Evolutionary conservation across 768 basidiomycete genomes (phyloP), one percentile per base, ranked within the genome.

Genomic region (Xerocomus potaroensis): DNA sequence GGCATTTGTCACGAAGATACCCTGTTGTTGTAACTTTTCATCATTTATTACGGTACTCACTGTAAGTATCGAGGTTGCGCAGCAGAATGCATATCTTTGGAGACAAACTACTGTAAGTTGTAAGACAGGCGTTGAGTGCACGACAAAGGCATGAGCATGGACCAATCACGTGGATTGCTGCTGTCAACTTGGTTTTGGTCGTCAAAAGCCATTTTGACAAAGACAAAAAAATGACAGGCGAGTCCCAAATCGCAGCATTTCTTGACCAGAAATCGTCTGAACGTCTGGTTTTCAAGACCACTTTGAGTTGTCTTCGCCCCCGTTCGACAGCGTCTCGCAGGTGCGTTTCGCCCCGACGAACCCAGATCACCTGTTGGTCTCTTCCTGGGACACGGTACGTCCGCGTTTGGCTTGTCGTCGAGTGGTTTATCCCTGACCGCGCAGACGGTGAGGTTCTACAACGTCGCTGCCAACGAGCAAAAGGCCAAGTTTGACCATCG

Each of bases 401-500:
- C 70, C 4, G 22, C 45, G 14, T 14, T n/a, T n/a, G n/a, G n/a
- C n/a, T n/a, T n/a, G n/a, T n/a, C n/a, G n/a, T n/a, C n/a, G n/a
- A n/a, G n/a, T n/a, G n/a, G n/a, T n/a, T n/a, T n/a, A n/a, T n/a
- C n/a, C n/a, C n/a, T n/a, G n/a, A n/a, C n/a, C n/a, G n/a, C n/a
- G n/a, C n/a, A 88, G 89, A 71, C 79, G 61, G 62, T 87, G 61
- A 53, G 83, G 59, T 59, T 80, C 56, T 72, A 84, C 70, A 67
- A 81, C 55, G 54, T 81, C 57, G 53, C 53, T 2, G 64, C 78
- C 23, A 83, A 81, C 58, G 80, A 84, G 46, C 77, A 79, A 56
- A 83, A 83, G 56, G 76, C 80, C n/a, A 91, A 89, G 54, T 91
- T 89, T 57, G 86, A 91, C 36, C 88, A 95, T 49, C 80, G 90